phyloP scores from a whole-genome alignment of 257 asterid genomes.

The Nicotiana benthamiana region DNA sequence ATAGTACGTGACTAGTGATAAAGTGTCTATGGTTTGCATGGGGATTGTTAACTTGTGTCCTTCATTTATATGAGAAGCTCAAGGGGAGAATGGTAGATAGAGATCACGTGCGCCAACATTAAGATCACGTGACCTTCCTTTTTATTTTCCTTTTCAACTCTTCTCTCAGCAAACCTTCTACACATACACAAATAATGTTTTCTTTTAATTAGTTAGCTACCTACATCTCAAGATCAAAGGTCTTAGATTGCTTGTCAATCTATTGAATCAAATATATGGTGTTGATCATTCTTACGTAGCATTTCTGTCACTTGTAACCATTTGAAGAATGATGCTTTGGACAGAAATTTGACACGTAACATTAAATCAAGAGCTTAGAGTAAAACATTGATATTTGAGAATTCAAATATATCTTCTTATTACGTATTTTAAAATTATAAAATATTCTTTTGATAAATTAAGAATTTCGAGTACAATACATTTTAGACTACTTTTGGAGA shows the following conservation, averaged over 20 bases:
- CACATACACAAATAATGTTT: not conserved
- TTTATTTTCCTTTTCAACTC: not conserved
- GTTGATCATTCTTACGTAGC: not conserved
- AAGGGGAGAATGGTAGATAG: not conserved
- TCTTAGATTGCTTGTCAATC: not conserved
- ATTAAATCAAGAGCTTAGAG: not conserved
- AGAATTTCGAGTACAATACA: not conserved
- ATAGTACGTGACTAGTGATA: not conserved
- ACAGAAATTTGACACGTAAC: conserved; percentile 1
- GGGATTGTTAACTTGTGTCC: not conserved
- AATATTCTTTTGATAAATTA: not conserved
- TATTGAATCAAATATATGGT: not conserved
- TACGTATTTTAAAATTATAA: not conserved
- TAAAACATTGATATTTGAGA: not conserved
- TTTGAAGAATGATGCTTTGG: not conserved
- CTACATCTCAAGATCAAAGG: not conserved
- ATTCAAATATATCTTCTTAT: not conserved
- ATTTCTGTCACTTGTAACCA: not conserved
- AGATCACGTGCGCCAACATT: not conserved
- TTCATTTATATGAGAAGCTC: not conserved
- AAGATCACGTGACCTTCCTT: not conserved
- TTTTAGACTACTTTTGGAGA: not conserved
- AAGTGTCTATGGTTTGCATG: not conserved
- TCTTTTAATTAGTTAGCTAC: not conserved
- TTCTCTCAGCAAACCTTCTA: not conserved